Percentiles rank a stretch among this genome's conserved stretches.
These are phyloP conservation scores for Fusarium equiseti DNA, from an alignment of 2,329 filamentous ascomycete genomes.

Conservation along the genomic window DNA sequence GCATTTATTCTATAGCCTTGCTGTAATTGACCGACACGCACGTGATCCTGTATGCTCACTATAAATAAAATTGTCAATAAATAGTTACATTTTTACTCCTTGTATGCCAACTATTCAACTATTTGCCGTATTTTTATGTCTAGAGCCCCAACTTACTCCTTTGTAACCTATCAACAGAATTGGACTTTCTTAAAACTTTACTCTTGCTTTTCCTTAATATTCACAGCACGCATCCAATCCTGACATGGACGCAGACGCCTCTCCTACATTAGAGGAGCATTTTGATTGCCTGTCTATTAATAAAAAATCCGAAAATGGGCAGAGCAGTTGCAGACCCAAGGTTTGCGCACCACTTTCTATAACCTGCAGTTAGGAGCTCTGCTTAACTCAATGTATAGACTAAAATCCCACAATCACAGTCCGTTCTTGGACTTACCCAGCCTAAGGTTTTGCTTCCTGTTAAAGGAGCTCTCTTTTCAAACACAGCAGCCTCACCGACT, in stretches of 20 bases:
- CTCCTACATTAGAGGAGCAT: background rate
- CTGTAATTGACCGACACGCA: background rate
- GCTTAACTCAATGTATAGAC: background rate
- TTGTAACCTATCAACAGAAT: background rate
- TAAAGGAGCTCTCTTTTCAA: background rate
- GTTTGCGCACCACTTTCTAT: background rate
- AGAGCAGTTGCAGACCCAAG: background rate
- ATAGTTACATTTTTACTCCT: background rate
- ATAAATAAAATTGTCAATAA: background rate
- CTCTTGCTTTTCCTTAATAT: background rate
- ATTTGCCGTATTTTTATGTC: background rate
- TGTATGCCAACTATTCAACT: background rate
- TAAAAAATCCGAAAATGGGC: background rate
- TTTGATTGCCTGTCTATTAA: background rate
- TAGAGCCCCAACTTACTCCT: background rate
- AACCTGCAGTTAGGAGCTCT: background rate
- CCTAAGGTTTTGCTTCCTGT: background rate
- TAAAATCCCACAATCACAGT: background rate
- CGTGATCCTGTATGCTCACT: background rate
- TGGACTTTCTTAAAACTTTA: background rate
- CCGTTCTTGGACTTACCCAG: background rate
- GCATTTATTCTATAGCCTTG: background rate
- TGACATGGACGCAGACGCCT: background rate
- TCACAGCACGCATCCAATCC: background rate
- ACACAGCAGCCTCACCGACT: background rate